Percentiles rank a stretch among this genome's conserved stretches.
Conservation (phyloP, 192 early-diverging fungal genomes). For the Linnemannia exigua region DNA sequence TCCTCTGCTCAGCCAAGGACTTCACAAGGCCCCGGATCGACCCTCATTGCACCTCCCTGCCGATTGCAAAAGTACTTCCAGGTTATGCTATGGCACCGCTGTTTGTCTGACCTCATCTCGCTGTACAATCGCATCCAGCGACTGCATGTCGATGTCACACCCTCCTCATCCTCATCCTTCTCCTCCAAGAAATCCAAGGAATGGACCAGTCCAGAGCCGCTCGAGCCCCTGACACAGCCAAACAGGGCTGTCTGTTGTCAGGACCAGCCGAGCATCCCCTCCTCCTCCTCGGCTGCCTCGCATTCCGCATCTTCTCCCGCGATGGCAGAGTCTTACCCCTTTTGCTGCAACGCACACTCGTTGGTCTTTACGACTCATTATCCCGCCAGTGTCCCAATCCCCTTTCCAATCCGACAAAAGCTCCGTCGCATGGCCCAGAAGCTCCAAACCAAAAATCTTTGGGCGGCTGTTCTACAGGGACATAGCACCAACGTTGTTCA, state of each 20-base stretch:
- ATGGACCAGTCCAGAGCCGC: not conserved
- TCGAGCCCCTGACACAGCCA: not conserved
- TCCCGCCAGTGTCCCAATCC: slow-evolving; percentile 15
- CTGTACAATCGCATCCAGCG: slow-evolving; percentile 37
- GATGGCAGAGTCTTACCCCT: slow-evolving; percentile 25
- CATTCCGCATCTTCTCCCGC: not conserved
- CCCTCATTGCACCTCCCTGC: slow-evolving; percentile 18
- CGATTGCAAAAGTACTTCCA: slow-evolving; percentile 43
- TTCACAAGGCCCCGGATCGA: not conserved
- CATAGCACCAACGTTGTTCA: not conserved
- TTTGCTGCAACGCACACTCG: slow-evolving; percentile 52
- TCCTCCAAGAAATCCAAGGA: not conserved
- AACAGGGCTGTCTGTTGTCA: slow-evolving; percentile 22
- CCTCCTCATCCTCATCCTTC: no score
- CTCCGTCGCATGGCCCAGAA: slow-evolving; percentile 31
- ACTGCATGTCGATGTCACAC: slow-evolving; percentile 13
- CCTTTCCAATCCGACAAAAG: slow-evolving; percentile 29
- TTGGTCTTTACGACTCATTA: slow-evolving; percentile 31
- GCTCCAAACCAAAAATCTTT: slow-evolving; percentile 17
- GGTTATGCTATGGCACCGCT: slow-evolving; percentile 49
- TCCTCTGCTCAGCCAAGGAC: not conserved
- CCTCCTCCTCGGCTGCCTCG: not conserved
- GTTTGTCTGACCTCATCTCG: slow-evolving; percentile 35
- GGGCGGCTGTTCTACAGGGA: not conserved
- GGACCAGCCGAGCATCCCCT: not conserved